phyloP scores from a whole-genome alignment of 2,329 filamentous ascomycete genomes.

The Apiospora marii region DNA sequence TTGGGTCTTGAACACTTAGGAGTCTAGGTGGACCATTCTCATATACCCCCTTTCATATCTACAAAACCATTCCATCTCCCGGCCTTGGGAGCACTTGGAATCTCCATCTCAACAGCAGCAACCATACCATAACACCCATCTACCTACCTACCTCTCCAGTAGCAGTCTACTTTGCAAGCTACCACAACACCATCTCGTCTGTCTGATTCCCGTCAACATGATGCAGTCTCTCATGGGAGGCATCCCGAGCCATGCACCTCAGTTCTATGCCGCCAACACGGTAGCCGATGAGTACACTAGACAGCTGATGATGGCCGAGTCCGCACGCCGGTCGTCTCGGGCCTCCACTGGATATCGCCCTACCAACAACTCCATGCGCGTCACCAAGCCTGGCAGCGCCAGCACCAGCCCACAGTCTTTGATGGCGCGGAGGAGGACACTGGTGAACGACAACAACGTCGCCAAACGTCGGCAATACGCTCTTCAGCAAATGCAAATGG shows the following conservation, averaged over 20 bases:
- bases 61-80: slow-evolving; percentile 27
- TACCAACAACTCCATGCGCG: slow-evolving; percentile 59
- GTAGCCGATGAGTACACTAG: slow-evolving; percentile 60
- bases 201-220: slow-evolving; percentile 37
- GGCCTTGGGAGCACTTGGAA: neutral
- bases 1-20: slow-evolving; percentile 29
- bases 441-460: slow-evolving; percentile 59
- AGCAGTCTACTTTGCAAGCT: slow-evolving; percentile 20
- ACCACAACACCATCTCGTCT: slow-evolving; percentile 23
- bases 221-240: slow-evolving; percentile 46
- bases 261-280: slow-evolving; percentile 49
- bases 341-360: slow-evolving; percentile 58
- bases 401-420: slow-evolving; percentile 71
- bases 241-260: slow-evolving; percentile 41
- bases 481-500: slow-evolving; percentile 47
- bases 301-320: slow-evolving; percentile 58
- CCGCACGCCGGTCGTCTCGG: slow-evolving; percentile 57
- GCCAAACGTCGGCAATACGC: slow-evolving; percentile 56
- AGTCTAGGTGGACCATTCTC: slow-evolving; percentile 26
- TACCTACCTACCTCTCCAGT: neutral
- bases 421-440: slow-evolving; percentile 62
- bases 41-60: slow-evolving; percentile 25
- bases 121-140: neutral
- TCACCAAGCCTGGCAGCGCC: slow-evolving; percentile 71
- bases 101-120: slow-evolving; percentile 18